These are phyloP conservation scores for Dianthus caryophyllus DNA, from an alignment of 148 eudicot species.

Conservation along the genomic window DNA sequence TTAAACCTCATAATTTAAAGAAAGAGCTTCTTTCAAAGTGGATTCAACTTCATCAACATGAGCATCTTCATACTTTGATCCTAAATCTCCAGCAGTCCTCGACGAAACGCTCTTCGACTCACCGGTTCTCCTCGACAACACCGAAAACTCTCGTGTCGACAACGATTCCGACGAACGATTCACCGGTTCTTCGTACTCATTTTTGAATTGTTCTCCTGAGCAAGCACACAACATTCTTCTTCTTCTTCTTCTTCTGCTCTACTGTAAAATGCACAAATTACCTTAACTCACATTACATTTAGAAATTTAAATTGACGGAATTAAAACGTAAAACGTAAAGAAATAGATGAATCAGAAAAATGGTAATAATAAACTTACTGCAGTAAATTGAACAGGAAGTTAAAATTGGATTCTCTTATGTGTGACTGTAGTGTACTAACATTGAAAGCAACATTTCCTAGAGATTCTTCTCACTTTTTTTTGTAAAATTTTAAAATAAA, in stretches of 20 bases:
- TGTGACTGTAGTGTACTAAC: too few relatives aligned
- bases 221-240: conserved; percentile 86
- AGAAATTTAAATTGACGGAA: too few relatives aligned
- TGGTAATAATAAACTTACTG: too few relatives aligned
- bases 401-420: too few relatives aligned
- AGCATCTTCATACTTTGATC: conserved; percentile 72
- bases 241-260: too few relatives aligned
- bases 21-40: conserved; percentile 91
- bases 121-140: conserved; percentile 62
- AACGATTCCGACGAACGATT: conserved; percentile 76
- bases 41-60: conserved; percentile 98
- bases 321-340: too few relatives aligned
- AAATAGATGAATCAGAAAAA: too few relatives aligned
- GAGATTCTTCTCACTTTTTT: too few relatives aligned
- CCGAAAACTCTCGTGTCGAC: conserved; percentile 82
- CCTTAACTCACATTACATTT: too few relatives aligned
- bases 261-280: conserved; percentile 4
- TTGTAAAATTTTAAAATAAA: too few relatives aligned
- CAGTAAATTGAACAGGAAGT: too few relatives aligned
- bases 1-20: conserved; percentile 91
- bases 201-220: conserved; percentile 89
- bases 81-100: conserved; percentile 57
- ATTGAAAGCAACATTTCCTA: too few relatives aligned
- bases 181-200: conserved; percentile 56
- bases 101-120: conserved; percentile 40